Evolutionary conservation across 1,139 yeast genomes (phyloP).

Genomic region (Yamadazyma friedrichii): DNA sequence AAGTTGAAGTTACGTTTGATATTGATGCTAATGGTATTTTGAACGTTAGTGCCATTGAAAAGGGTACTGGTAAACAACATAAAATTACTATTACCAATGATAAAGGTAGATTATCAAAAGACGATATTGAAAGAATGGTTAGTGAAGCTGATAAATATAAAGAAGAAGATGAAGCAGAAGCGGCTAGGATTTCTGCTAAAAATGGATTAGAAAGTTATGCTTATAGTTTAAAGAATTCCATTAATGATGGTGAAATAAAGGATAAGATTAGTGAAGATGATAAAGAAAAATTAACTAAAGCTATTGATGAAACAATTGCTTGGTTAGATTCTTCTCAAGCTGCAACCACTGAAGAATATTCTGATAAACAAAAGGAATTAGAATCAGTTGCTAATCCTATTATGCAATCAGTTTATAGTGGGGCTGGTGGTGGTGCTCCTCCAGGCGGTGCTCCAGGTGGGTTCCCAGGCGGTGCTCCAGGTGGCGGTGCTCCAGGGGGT

Average conservation of each 20-base stretch:
- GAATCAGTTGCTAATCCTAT: conserved; percentile 66
- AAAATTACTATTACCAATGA: conserved; percentile 42
- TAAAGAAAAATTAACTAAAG: conserved; percentile 41
- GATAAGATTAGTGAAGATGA: conserved; percentile 48
- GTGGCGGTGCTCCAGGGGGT: conserved; percentile 16
- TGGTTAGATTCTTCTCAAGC: conserved; percentile 54
- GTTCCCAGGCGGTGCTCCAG: conserved; percentile 40
- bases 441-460: conserved; percentile 42
- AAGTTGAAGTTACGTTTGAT: conserved; percentile 90
- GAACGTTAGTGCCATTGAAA: conserved; percentile 89
- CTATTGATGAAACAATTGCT: conserved; percentile 41
- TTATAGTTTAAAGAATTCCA: conserved; percentile 68
- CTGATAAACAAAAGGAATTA: conserved; percentile 64
- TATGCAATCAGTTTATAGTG: conserved; percentile 58
- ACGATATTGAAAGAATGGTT: conserved; percentile 49
- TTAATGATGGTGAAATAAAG: conserved; percentile 47
- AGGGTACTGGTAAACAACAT: conserved; percentile 76
- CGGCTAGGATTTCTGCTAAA: conserved; percentile 53
- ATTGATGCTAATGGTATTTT: conserved; percentile 92
- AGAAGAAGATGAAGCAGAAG: conserved; percentile 38
- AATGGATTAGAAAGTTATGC: conserved; percentile 89
- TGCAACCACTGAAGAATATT: conserved; percentile 53
- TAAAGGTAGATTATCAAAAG: conserved; percentile 50
- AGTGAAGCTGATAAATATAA: conserved; percentile 42
- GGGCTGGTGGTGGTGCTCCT: conserved; percentile 50